phyloP scores from a whole-genome alignment of 1,284 basidiomycete species.

The Polyporus tsugae region DNA sequence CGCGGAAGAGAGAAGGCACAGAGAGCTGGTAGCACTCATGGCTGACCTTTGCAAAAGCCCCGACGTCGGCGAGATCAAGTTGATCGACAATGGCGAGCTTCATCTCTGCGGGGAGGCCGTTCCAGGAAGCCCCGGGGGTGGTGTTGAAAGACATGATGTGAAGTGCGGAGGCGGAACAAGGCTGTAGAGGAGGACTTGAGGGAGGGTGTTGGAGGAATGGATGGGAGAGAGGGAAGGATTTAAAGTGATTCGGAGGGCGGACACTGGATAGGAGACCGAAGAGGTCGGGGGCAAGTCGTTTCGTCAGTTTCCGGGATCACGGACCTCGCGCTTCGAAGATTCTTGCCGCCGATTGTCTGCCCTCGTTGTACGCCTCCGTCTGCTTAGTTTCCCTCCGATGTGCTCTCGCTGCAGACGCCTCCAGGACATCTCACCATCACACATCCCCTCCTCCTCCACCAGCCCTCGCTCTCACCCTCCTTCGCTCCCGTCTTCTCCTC shows the following conservation, averaged over 20 bases:
- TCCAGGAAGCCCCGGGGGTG: constrained; percentile 48
- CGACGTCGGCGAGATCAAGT: constrained; percentile 53
- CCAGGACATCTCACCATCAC: constrained; percentile 9
- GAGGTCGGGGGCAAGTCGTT: constrained; percentile 27
- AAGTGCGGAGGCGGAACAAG: neutral
- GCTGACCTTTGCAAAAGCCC: constrained; percentile 52
- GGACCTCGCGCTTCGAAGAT: constrained; percentile 18
- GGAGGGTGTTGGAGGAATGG: constrained; percentile 16
- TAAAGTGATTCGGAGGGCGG: constrained; percentile 17
- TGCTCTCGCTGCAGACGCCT: constrained; percentile 18
- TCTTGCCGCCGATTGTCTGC: constrained; percentile 27
- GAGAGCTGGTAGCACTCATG: constrained; percentile 59
- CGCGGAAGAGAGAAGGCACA: constrained; percentile 66
- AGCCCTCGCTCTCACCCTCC: neutral
- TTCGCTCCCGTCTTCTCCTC: neutral
- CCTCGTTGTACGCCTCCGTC: constrained; percentile 8
- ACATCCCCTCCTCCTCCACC: neutral
- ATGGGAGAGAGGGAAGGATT: constrained; percentile 8
- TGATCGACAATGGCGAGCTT: constrained; percentile 62
- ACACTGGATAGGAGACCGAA: constrained; percentile 24
- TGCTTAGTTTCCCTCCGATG: constrained; percentile 29
- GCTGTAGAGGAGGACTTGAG: constrained; percentile 3
- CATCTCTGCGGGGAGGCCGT: constrained; percentile 68
- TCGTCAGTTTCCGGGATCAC: constrained; percentile 28
- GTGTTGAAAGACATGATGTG: constrained; percentile 24